These are phyloP conservation scores for Fusarium citri DNA, from an alignment of 2,329 filamentous ascomycete species.

Conservation along the genomic window DNA sequence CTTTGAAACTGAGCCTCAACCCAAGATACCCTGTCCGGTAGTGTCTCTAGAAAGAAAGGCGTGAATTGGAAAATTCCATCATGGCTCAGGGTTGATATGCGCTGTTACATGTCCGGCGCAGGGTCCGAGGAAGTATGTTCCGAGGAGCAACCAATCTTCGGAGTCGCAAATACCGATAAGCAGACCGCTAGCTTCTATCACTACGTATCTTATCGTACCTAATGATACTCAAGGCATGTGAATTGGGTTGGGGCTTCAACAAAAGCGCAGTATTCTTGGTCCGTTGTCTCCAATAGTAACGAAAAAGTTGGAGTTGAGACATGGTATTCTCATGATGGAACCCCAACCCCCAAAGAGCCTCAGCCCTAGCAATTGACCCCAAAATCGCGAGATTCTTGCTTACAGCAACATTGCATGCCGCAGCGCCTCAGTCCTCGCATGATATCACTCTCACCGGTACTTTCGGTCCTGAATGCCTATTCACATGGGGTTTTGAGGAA, in stretches of 20 bases:
- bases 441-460: background rate
- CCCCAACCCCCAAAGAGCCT: constrained; percentile 43
- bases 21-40: constrained; percentile 6
- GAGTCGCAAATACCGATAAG: constrained; percentile 28
- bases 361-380: constrained; percentile 32
- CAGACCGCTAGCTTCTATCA: constrained; percentile 2
- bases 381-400: constrained; percentile 19
- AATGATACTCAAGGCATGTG: constrained; percentile 19
- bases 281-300: background rate
- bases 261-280: background rate
- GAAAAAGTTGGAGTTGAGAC: constrained; percentile 21
- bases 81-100: background rate
- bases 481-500: background rate
- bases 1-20: constrained; percentile 31
- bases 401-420: background rate
- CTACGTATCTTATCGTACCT: background rate
- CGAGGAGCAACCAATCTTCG: constrained; percentile 27
- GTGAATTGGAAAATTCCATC: background rate
- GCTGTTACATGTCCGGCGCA: constrained; percentile 22
- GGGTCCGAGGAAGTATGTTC: constrained; percentile 34
- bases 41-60: constrained; percentile 7
- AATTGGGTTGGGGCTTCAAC: constrained; percentile 42
- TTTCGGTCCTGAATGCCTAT: constrained; percentile 1
- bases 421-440: background rate
- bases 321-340: constrained; percentile 7